Conservation (phyloP, 129 eudicot species). For the Escallonia herrerae region DNA sequence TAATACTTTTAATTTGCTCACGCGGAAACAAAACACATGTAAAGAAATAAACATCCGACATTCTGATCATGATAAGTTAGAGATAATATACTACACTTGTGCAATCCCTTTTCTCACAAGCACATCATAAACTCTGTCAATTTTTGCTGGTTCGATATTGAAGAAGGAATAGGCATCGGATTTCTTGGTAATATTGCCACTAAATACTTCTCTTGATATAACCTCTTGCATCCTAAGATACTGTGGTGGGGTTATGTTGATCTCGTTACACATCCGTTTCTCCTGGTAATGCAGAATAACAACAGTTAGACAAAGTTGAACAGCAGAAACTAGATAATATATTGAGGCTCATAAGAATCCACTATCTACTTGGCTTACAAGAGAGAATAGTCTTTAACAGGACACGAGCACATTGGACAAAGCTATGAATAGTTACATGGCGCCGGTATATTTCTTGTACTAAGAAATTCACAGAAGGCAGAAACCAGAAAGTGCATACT, state of each 20-base stretch:
- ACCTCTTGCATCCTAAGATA: slow-evolving; percentile 47
- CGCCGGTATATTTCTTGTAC: neutral
- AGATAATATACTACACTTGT: slow-evolving; percentile 9
- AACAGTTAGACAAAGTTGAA: neutral
- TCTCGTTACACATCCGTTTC: slow-evolving; percentile 50
- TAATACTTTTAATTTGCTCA: too few relatives aligned
- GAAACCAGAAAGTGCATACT: slow-evolving; percentile 12
- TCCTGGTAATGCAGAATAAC: slow-evolving; percentile 29
- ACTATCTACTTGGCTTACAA: too few relatives aligned
- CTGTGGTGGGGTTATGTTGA: slow-evolving; percentile 26
- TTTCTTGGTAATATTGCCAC: too few relatives aligned
- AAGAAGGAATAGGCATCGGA: too few relatives aligned
- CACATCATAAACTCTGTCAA: too few relatives aligned
- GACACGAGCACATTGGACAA: neutral
- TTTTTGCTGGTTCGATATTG: too few relatives aligned
- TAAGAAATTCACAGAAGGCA: too few relatives aligned
- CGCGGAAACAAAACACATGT: too few relatives aligned
- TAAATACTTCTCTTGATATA: slow-evolving; percentile 25
- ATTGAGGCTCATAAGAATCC: too few relatives aligned
- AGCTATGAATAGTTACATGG: neutral
- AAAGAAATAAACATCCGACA: neutral
- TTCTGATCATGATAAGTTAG: too few relatives aligned
- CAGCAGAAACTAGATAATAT: too few relatives aligned
- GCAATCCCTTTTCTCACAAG: too few relatives aligned
- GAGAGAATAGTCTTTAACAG: neutral